Conservation (phyloP, 2,329 filamentous ascomycete genomes). For the Diaporthe sp. region DNA sequence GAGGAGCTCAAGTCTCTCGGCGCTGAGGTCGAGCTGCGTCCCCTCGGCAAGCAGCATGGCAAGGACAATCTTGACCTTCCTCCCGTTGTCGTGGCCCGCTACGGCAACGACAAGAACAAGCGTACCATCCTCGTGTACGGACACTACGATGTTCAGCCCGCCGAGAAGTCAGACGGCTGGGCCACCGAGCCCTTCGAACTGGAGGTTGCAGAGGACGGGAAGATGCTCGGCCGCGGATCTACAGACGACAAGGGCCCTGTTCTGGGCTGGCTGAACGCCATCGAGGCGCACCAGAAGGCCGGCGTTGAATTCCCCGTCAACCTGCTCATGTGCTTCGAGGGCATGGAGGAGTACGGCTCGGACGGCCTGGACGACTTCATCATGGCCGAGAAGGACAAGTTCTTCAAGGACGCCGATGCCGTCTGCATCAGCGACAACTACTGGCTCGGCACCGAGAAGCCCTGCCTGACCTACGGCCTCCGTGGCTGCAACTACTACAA, state of each 20-base stretch:
- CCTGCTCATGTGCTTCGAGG: constrained; percentile 98
- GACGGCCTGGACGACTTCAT: constrained; percentile 97
- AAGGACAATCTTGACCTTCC: constrained; percentile 92
- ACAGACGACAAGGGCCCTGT: constrained; percentile 99
- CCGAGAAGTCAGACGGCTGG: constrained; percentile 94
- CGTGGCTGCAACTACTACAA: constrained; percentile 99
- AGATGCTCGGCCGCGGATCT: constrained; percentile 95
- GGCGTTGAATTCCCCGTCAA: constrained; percentile 96
- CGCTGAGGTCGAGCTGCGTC: constrained; percentile 86
- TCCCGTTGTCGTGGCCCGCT: constrained; percentile 90
- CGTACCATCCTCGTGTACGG: constrained; percentile 96
- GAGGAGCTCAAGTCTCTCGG: constrained; percentile 85
- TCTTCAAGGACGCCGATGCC: constrained; percentile 94
- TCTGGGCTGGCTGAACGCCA: constrained; percentile 96
- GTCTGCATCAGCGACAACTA: constrained; percentile 99
- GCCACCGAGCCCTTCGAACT: constrained; percentile 93
- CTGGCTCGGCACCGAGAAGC: constrained; percentile 99
- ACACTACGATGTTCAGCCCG: constrained; percentile 98
- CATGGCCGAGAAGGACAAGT: constrained; percentile 88
- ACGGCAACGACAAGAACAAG: constrained; percentile 92
- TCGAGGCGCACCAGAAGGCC: constrained; percentile 96
- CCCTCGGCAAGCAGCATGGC: constrained; percentile 90
- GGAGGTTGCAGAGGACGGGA: constrained; percentile 86
- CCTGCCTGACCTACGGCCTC: constrained; percentile 96
- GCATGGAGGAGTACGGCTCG: constrained; percentile 99